phyloP scores from a whole-genome alignment of 1,139 yeast species.

The Yamadazyma spencermartinsiae region DNA sequence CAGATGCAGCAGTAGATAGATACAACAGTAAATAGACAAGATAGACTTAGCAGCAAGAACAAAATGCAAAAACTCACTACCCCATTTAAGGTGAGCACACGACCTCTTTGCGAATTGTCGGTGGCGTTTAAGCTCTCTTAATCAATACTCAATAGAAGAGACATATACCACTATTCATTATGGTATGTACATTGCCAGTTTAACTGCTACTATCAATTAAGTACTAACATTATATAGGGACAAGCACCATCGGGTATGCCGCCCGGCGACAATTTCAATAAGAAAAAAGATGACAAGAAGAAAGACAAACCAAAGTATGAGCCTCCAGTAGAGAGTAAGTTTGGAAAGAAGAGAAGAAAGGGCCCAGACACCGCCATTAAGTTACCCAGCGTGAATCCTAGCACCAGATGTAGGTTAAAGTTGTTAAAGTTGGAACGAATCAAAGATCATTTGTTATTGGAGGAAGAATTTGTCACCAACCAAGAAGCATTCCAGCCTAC shows the following conservation, averaged over 20 bases:
- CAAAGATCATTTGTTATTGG: conserved; percentile 91
- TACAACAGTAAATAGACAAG: no score
- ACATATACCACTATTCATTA: neutral
- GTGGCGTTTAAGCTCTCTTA: no score
- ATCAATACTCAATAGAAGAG: no score
- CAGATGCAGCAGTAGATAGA: no score
- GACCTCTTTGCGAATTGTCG: no score
- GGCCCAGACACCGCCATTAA: conserved; percentile 90
- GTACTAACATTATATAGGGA: conserved; percentile 45
- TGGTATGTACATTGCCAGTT: conserved; percentile 2
- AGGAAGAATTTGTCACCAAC: conserved; percentile 94
- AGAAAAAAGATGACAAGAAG: conserved; percentile 76
- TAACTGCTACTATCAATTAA: neutral
- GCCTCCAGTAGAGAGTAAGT: conserved; percentile 95
- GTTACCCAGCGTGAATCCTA: conserved; percentile 87
- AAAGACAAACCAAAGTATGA: conserved; percentile 92
- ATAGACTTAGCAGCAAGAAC: no score
- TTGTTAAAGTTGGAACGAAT: conserved; percentile 91
- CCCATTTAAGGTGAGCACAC: no score
- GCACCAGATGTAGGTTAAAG: conserved; percentile 89
- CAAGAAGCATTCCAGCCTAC: conserved; percentile 95
- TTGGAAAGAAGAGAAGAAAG: conserved; percentile 86
- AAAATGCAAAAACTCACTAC: no score
- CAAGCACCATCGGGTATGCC: conserved; percentile 81
- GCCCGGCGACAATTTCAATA: conserved; percentile 54